Evolutionary conservation across 306 rosid species (phyloP), one percentile per base, ranked within the genome.

Genomic region (Acacia melanoxylon): DNA sequence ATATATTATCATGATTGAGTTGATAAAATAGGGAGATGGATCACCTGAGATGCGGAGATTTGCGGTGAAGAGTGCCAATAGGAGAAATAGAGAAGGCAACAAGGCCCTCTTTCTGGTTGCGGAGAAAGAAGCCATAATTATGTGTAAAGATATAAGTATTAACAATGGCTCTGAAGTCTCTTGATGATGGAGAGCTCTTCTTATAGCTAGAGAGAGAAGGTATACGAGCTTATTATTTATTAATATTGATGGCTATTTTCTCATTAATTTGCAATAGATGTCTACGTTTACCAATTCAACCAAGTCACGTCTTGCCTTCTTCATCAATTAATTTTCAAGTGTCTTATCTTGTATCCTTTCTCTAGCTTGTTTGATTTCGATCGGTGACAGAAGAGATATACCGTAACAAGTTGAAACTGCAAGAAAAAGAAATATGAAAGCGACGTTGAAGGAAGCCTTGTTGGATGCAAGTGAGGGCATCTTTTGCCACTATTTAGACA

Each of bases 41-140:
- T 78, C 15, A 83, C 83, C 79, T 14, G 86, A 41, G 13, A 78
- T 63, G 77, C 73, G 77, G 74, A 78, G 83, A 83, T 66, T 79
- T 19, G 73, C 58, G 0, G 77, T 41, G 46, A 74, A 56, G 0
- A 83, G 45, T 42, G 80, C 80, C 16, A 79, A 52, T 2, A 78
- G 33, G 2, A 78, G 4, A 48, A 48, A 17, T 15, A 29, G 31
- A 29, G 77, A 74, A 83, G 79, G 51, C 86, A 78, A 35, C 31
- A 7, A 33, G 17, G 77, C 49, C 5, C 15, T 9, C 6, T 41
- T 62, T 51, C 10, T 27, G 17, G 42, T 78, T 54, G 46, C 1
- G 11, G 58, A 40, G 66, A 22, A 61, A 73, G 72, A 56, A 79
- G 82, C 78, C 51, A 46, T 46, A 81, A 77, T 52, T 29, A 29